phyloP scores from a whole-genome alignment of 2,329 filamentous ascomycete species.

The Colletotrichum sidae region DNA sequence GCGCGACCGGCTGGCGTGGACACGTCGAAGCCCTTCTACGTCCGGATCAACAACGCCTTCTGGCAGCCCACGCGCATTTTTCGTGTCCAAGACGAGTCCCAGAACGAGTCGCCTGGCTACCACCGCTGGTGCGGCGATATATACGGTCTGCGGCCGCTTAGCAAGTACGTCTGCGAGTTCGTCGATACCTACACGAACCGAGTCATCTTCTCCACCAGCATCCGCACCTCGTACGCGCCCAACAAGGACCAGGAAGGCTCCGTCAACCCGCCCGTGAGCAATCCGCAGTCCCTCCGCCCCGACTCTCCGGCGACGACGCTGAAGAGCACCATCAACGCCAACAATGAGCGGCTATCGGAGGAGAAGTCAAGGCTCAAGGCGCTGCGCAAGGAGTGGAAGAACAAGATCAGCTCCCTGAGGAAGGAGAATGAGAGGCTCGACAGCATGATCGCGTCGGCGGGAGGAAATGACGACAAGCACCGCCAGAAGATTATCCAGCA shows the following conservation, averaged over 20 bases:
- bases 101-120: conserved; percentile 46
- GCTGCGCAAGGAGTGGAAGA: conserved; percentile 80
- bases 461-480: conserved; percentile 80
- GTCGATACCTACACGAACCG: conserved; percentile 74
- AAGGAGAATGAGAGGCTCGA: conserved; percentile 80
- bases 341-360: conserved; percentile 77
- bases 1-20: conserved; percentile 66
- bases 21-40: conserved; percentile 80
- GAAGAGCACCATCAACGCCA: conserved; percentile 79
- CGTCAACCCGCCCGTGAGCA: conserved; percentile 48
- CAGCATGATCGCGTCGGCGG: conserved; percentile 74
- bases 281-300: conserved; percentile 74
- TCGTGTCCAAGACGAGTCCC: conserved; percentile 53
- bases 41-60: conserved; percentile 80
- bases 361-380: conserved; percentile 77
- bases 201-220: conserved; percentile 77
- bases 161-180: conserved; percentile 84
- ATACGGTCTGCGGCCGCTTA: conserved; percentile 76
- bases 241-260: conserved; percentile 53
- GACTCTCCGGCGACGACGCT: conserved; percentile 83
- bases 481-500: conserved; percentile 81
- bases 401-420: conserved; percentile 72
- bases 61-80: conserved; percentile 84
- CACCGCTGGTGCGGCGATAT: conserved; percentile 78
- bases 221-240: conserved; percentile 71